A percentile compares a stretch with the other conserved stretches of the same genome.
Evolutionary conservation across 495 filamentous ascomycete species (phyloP).

Genomic region (Lentithecium fluviatile): DNA sequence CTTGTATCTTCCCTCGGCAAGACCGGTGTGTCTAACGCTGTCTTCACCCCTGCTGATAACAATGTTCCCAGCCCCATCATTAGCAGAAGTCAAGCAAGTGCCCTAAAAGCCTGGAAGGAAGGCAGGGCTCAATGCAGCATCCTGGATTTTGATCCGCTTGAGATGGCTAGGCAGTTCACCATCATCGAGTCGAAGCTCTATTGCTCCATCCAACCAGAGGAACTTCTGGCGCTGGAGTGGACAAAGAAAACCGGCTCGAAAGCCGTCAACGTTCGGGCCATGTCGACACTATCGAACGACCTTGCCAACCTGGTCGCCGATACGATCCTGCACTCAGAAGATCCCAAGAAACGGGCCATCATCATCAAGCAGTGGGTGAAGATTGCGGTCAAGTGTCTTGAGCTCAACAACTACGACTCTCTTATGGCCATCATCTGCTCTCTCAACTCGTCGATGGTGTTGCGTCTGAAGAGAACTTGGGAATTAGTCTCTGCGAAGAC

Average conservation of each 20-base stretch:
- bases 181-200: constrained; percentile 92
- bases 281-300: constrained; percentile 90
- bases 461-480: constrained; percentile 91
- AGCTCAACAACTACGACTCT: constrained; percentile 93
- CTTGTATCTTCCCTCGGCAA: constrained; percentile 87
- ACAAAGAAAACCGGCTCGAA: constrained; percentile 75
- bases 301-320: constrained; percentile 93
- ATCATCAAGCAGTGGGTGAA: constrained; percentile 99
- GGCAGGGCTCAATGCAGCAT: constrained; percentile 70
- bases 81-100: constrained; percentile 69
- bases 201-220: constrained; percentile 87
- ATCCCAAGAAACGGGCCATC: constrained; percentile 84
- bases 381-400: constrained; percentile 80
- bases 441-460: constrained; percentile 85
- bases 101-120: constrained; percentile 71
- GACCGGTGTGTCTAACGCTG: constrained; percentile 67
- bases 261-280: constrained; percentile 89
- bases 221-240: constrained; percentile 93
- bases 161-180: constrained; percentile 89
- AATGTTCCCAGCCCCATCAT: constrained; percentile 68
- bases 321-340: constrained; percentile 80
- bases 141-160: constrained; percentile 88
- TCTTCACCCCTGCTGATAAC: constrained; percentile 65
- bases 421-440: constrained; percentile 96
- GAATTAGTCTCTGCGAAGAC: constrained; percentile 84